These are phyloP conservation scores for Candida ortonii DNA, from an alignment of 805 yeast species.

Conservation along the genomic window DNA sequence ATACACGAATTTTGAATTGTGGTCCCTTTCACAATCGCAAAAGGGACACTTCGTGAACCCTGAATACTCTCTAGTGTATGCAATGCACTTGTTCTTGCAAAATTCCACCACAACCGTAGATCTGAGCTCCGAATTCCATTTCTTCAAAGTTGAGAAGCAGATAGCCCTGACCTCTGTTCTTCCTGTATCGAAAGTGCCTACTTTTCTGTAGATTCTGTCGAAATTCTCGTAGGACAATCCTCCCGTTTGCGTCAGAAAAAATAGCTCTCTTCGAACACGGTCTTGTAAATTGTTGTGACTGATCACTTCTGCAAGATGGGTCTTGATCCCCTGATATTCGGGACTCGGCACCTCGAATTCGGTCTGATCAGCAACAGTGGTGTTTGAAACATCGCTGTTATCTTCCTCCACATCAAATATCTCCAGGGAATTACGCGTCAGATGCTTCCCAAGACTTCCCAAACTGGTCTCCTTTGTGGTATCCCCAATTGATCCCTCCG, in stretches of 20 bases:
- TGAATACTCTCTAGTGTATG: conserved; percentile 12
- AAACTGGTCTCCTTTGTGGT: not conserved
- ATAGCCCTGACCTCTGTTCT: conserved; percentile 13
- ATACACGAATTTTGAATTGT: conserved; percentile 7
- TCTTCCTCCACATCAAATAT: not conserved
- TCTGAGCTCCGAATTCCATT: conserved; percentile 10
- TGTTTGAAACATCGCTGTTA: conserved; percentile 2
- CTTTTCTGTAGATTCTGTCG: conserved; percentile 14
- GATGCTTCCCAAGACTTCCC: conserved; percentile 1
- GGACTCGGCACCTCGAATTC: conserved; percentile 3
- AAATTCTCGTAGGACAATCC: conserved; percentile 18
- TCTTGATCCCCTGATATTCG: conserved; percentile 8
- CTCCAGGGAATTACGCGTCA: not conserved
- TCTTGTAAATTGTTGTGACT: conserved; percentile 9
- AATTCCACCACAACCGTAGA: conserved; percentile 8
- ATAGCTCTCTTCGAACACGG: conserved; percentile 15
- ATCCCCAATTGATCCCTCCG: conserved; percentile 3
- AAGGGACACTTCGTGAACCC: conserved; percentile 7
- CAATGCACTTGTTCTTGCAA: conserved; percentile 15
- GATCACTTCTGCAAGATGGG: conserved; percentile 3
- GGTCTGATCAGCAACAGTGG: conserved; percentile 7
- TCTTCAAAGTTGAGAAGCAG: conserved; percentile 8
- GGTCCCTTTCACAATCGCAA: conserved; percentile 10
- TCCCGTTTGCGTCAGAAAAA: conserved; percentile 18
- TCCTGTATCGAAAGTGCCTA: conserved; percentile 3